Evolutionary conservation across 495 filamentous ascomycete genomes (phyloP), one percentile per base, ranked within the genome.

Genomic region (Aspergillus biplanus): DNA sequence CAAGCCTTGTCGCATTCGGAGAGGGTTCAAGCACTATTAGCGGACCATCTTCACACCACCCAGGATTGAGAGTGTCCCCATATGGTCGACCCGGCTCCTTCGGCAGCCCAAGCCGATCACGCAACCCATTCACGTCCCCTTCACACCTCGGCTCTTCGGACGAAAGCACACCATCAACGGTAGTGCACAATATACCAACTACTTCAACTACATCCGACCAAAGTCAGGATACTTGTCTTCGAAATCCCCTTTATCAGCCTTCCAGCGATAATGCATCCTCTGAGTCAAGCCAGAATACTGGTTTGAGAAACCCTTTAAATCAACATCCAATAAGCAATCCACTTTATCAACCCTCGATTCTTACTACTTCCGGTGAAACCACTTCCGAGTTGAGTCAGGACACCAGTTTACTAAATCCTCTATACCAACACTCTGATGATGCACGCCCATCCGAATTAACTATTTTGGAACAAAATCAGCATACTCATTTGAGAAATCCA

Each of bases 1-100:
- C 87, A 0, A 89, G 85, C 67, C 77, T 96, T 33, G 92, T 96
- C 8, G 93, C 86, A 0, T 96, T 96, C 62, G 93, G 93, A 54
- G 93, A 96, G 70, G 92, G 91, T 7, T 92, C 92, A 12, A 93
- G 88, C 68, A 92, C 89, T 0, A 83, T 90, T 56, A 87, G 84
- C 58, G 90, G 89, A 7, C 89, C 89, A n/a, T 88, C 84, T 18
- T 92, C 80, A n/a, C 71, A 66, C 35, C 69, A 71, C 8, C 33
- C 72, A 5, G 67, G 61, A 9, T 33, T 79, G 8, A 74, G 78
- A 8, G 54, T 75, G 44, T 72, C 73, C 1, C 78, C 79, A 7
- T 69, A 70, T 47, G 72, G 71, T 16, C 71, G 74, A 11, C 73
- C 77, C 1, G 70, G 70, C 54, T 76, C 74, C 0, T 67, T 80